Evolutionary conservation across 345 rosid genomes (phyloP), one percentile per base, ranked within the genome.

Genomic region (Gossypium thurberi): DNA sequence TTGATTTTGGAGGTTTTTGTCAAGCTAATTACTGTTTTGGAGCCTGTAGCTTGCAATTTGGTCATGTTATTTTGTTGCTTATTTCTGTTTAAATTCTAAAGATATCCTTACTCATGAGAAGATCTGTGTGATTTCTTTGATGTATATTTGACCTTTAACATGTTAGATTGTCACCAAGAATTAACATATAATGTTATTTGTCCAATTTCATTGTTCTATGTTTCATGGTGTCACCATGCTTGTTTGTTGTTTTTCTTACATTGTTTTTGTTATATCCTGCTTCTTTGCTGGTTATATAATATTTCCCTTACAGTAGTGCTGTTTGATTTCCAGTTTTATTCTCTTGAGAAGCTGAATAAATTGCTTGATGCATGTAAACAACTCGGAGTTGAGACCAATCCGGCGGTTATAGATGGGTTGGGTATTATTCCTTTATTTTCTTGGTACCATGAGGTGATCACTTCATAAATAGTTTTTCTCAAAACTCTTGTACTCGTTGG

Each of bases 361-460:
- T 82, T 89, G 80, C 87, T 87, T 69, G 85, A 85, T 78, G 88
- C 87, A 11, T 87, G 91, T 82, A 70, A 62, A 83, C 51, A 26
- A 68, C 82, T 89, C 50, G 89, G 89, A 67, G 86, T 89, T 62
- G 86, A 82, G 79, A 84, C 84, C 25, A 70, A 75, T 74, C 89
- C 91, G 2, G n/a, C 72, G 57, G 76, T 21, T 42, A 63, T 83
- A 15, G 77, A 78, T 72, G 82, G 82, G 53, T 59, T 89, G 76
- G 91, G 94, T 51, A 85, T 89, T 78, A 69, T 85, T 78, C 94
- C 91, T 59, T 62, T 87, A 57, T 84, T 77, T 80, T 89, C 91
- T 71, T 87, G 91, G 93, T 87, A 89, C 75, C 91, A 89, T 72
- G 87, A 87, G 91, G 93, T 89, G 78, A 80, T 50, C 61, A 18